Base-by-base conservation (phyloP, 805 yeast species). In the Lachancea quebecensis region DNA sequence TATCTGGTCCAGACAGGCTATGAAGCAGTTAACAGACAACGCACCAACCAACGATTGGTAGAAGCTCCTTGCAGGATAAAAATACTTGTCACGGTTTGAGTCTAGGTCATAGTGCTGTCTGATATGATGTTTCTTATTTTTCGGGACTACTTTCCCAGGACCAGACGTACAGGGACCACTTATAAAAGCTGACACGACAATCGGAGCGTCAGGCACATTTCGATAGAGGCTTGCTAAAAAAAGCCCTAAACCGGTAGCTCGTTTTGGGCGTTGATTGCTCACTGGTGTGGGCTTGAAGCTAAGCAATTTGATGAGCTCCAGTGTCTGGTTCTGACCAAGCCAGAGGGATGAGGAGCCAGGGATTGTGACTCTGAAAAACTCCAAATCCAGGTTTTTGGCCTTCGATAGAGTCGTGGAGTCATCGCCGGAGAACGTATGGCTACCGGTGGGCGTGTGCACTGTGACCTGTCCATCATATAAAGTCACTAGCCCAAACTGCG, bases 121-220 rank as follows among this genome's bases (percentile, higher is more conserved):
- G n/a, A 56, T 52, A 14, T 46, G 46, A 12, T 39, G 30, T 18
- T 50, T 52, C 25, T 28, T 33, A 29, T 50, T 49, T 21, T 48
- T 42, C 5, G 57, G 49, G 4, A 52, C 29, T 2, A 57, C 51
- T 41, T 54, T 57, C 2, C 59, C 60, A 3, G 55, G 49, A 5
- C 56, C 58, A 14, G 40, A 45, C n/a, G 60, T 57, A 38, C 59
- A 52, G 11, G 60, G 57, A 1, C 60, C 60, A 2, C 33, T 38
- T 11, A 56, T 18, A 37, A 56, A 55, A 6, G 50, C 41, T 2
- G 53, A 27, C 7, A 51, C 48, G 10, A 38, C 37, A n/a, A 28
- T 30, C 11, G 14, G 33, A 25, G 10, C 2, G 10, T 16, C 42
- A 4, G 11, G 18, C 12, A 12, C n/a, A 2, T 16, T 29, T 4